Evolutionary conservation across 2,329 filamentous ascomycete genomes (phyloP), one percentile per base, ranked within the genome.

Genomic region (Microdochium trichocladiopsis): DNA sequence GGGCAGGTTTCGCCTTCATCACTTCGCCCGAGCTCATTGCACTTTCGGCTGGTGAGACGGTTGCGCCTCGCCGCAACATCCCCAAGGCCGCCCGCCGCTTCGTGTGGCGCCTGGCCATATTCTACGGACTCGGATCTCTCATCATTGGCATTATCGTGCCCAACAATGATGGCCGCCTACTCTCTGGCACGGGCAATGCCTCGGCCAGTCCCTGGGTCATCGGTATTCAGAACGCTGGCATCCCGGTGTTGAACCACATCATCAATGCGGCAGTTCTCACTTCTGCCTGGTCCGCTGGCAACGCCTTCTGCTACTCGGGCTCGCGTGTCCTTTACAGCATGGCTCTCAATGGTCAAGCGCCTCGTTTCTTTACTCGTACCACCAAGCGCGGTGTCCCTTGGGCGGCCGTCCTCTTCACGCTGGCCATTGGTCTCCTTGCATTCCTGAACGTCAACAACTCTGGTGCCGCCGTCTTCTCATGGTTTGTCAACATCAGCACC

Each of bases 401-500:
- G 59, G 72, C 69, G 11, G 77, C 73, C 2, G 78, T 83, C 1
- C 63, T 81, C 4, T 79, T 67, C 51, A 82, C 81, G 4, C 77
- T 74, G 72, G 65, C 77, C 1, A 76, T 89, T 60, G 83, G 83
- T 23, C 73, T 86, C 9, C 75, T 91, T 3, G 82, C 83, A 0
- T 91, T 85, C 71, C 79, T 91, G 63, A 88, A 87, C 64, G 77
- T 83, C 47, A 83, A 79, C 47, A 78, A 76, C 57, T 78, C 75
- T 25, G 84, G 84, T 22, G 76, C 80, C 31, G 72, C 74, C 2
- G 86, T 87, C 6, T 90, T 89, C 66, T 76, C 74, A 50, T 90
- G 86, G 83, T 87, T 90, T 63, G 77, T 83, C 59, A 87, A 86
- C 64, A 77, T 90, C 52, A 86, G 82, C 25, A 88, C 80, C 52